Base-by-base conservation (phyloP, 1,139 yeast species). In the Pichia sp. region DNA sequence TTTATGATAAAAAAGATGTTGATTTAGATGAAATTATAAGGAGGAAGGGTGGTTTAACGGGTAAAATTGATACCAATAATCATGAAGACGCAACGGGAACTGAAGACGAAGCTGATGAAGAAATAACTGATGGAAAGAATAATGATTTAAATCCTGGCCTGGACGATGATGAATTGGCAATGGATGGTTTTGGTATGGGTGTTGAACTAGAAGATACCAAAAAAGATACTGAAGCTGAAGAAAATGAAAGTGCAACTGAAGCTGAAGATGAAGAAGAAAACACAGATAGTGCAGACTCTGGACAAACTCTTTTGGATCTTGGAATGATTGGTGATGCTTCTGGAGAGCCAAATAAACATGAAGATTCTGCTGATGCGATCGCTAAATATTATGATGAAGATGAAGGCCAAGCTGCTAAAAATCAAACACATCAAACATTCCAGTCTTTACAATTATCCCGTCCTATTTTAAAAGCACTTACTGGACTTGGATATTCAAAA, bases 11-110 rank as follows among this genome's bases (percentile, higher is more conserved):
- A 53, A 79, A 74, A 53, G 87, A 80, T 47, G 96, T 89, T n/a
- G 94, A 87, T 67, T 70, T 89, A 54, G 96, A 89, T 59, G 81
- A 80, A 27, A 89, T 89, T 47, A 83, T 89, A 56, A 79, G 83
- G 67, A 76, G 90, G 64, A 83, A 82, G 57, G 90, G 92, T 64
- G 90, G 89, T 40, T 68, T 82, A 46, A 49, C 55, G 27, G 74
- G 80, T 26, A 74, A 75, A 45, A 62, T 79, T 54, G 37, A 32
- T n/a, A 37, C 39, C 23, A 35, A 33, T 26, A 38, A 39, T 7
- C 42, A 61, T 23, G 49, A 41, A 7, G 50, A 43, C 9, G 69
- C 62, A 16, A 65, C 58, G 3, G 67, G 61, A 7, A 47, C 53
- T 4, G 40, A 61, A 20, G 47, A 43, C 6, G 42, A 41, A 23